Conservation (phyloP, 768 basidiomycete genomes). For the Lentinula boryana region DNA sequence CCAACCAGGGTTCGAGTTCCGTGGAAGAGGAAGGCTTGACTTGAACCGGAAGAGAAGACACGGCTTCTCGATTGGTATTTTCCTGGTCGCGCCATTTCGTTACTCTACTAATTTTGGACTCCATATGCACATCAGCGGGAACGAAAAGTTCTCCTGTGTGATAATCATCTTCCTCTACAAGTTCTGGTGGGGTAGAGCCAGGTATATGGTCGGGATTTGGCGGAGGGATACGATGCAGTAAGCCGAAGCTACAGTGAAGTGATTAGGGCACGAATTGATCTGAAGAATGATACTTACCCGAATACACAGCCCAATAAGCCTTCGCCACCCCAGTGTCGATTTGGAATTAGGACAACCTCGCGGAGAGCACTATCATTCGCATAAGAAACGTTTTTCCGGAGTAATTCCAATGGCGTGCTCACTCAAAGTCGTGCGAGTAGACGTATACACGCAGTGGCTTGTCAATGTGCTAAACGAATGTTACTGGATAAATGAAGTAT, state of each 20-base stretch:
- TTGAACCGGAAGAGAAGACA: conserved; percentile 7
- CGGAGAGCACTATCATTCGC: conserved; percentile 68
- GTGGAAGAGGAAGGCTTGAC: background rate
- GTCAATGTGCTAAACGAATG: conserved; percentile 71
- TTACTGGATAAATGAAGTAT: background rate
- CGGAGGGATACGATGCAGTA: conserved; percentile 89
- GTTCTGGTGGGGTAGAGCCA: conserved; percentile 51
- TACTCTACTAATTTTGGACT: conserved; percentile 16
- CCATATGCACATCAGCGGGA: conserved; percentile 48
- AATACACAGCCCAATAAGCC: conserved; percentile 94
- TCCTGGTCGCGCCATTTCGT: conserved; percentile 16
- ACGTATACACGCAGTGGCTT: conserved; percentile 93
- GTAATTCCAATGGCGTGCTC: conserved; percentile 24
- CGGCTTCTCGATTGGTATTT: conserved; percentile 9
- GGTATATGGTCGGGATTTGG: conserved; percentile 55
- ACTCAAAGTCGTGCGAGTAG: conserved; percentile 97
- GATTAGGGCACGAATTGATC: background rate
- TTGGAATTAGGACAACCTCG: conserved; percentile 92
- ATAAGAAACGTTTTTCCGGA: background rate
- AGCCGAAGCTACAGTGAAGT: conserved; percentile 58
- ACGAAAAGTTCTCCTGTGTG: conserved; percentile 68
- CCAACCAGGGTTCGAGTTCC: background rate
- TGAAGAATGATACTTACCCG: conserved; percentile 50
- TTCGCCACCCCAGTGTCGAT: conserved; percentile 96
- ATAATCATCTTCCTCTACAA: conserved; percentile 45